Evolutionary conservation across 768 basidiomycete species (phyloP), one percentile per base, ranked within the genome.

Genomic region (Psilocybe subaeruginosa): DNA sequence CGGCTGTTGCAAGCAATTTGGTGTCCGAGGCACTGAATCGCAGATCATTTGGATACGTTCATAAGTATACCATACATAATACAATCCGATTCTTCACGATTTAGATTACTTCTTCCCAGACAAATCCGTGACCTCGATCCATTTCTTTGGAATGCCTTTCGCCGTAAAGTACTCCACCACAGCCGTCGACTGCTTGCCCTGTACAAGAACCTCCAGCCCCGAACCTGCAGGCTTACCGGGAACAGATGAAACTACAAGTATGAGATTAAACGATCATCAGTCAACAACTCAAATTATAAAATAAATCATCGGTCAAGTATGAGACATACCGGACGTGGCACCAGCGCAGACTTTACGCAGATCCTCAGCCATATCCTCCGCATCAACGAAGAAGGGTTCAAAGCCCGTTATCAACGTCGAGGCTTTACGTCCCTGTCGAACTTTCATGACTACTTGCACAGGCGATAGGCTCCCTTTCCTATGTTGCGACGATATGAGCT

Each of bases 381-480:
- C 84, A 12, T 85, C 78, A 8, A 92, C 74, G 17, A 82, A 76
- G 72, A 89, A 97, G 0, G 89, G 82, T 70, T 97, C 95, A 60
- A 93, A 90, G 0, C 91, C 90, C 0, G 87, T 86, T 55, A 96
- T 81, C 49, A 90, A 74, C 1, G 94, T 97, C 51, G 82, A 85
- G 3, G 87, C 85, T 72, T 90, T 93, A 17, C 88, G 82, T 2
- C 90, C 92, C 70, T 92, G 89, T n/a, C 93, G 81, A 35, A 85
- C 74, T 76, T 93, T 95, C 51, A 84, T 80, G 2, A 80, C 76
- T 7, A 97, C 82, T 14, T 83, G 80, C 31, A 97, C 84, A 0
- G 93, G 89, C 49, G 83, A 84, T 51, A 93, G 70, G 8, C 78
- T 71, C 19, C 95, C 95, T 74, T 95, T 95, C 77, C 92, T 95